phyloP scores from a whole-genome alignment of 164 flowering plant species.

The Akebia trifoliata region DNA sequence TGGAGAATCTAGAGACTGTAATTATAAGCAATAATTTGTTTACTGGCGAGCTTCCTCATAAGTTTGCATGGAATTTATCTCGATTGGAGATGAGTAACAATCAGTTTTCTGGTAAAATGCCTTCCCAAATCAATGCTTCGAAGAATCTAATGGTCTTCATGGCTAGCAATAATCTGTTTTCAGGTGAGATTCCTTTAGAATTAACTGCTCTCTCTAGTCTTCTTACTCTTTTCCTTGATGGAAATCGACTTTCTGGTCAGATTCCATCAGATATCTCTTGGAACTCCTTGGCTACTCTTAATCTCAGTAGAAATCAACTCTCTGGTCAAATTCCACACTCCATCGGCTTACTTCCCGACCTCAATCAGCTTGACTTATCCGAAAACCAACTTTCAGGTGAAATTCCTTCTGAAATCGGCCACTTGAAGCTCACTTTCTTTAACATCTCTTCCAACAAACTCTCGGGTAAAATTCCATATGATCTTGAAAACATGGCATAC shows the following conservation, averaged over 20 bases:
- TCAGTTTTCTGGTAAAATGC: constrained; percentile 44
- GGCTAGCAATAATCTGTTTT: constrained; percentile 45
- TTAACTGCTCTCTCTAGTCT: constrained; percentile 37
- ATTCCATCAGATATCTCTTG: constrained; percentile 42
- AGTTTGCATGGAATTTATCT: constrained; percentile 26
- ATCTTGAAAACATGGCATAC: constrained; percentile 27
- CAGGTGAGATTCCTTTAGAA: constrained; percentile 41
- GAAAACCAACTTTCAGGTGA: constrained; percentile 40
- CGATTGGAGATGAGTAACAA: constrained; percentile 45
- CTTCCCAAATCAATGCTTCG: constrained; percentile 23
- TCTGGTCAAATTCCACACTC: constrained; percentile 38
- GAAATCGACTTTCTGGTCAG: constrained; percentile 40
- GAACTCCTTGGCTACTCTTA: constrained; percentile 27
- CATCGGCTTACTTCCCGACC: constrained; percentile 32
- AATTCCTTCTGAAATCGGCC: constrained; percentile 36
- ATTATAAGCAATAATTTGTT: constrained; percentile 34
- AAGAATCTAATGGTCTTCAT: constrained; percentile 29
- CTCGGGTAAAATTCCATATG: constrained; percentile 37
- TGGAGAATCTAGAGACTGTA: constrained; percentile 14
- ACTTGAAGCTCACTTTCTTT: constrained; percentile 19
- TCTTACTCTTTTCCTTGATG: constrained; percentile 32
- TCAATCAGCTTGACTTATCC: constrained; percentile 40
- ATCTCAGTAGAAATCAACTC: constrained; percentile 37
- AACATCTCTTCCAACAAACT: constrained; percentile 51
- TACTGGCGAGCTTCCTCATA: constrained; percentile 43